Evolutionary conservation across 495 filamentous ascomycete genomes (phyloP).

Genomic region (Amphirosellinia nigrospora): DNA sequence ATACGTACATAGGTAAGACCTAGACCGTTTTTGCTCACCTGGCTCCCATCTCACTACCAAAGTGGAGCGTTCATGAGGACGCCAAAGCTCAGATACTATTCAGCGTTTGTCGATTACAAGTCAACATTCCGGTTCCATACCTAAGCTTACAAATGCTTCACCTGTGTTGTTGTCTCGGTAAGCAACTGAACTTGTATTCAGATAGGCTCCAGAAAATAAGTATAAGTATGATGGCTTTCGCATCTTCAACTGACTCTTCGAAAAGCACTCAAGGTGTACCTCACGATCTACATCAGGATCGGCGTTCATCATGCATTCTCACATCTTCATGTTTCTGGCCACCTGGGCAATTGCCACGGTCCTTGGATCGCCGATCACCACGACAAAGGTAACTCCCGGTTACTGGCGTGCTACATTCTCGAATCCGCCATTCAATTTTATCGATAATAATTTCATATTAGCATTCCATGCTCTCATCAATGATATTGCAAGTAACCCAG

Average conservation of each 20-base stretch:
- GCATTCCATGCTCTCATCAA: not conserved
- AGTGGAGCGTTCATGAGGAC: not conserved
- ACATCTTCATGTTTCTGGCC: not conserved
- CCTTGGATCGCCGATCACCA: not conserved
- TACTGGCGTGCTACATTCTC: slow-evolving; percentile 1
- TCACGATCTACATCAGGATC: not conserved
- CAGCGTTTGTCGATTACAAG: not conserved
- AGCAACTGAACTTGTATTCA: not conserved
- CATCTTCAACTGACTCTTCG: not conserved
- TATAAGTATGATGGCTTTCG: not conserved
- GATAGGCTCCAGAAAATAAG: not conserved
- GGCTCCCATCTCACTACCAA: not conserved
- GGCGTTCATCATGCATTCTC: not conserved
- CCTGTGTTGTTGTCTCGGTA: not conserved
- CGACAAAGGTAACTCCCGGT: not conserved
- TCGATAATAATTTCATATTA: not conserved
- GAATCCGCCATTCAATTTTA: not conserved
- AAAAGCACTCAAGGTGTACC: not conserved
- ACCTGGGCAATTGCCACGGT: not conserved
- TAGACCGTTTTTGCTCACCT: not conserved
- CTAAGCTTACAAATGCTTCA: slow-evolving; percentile 2
- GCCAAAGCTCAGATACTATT: not conserved
- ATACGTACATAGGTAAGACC: not conserved
- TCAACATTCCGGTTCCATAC: not conserved
- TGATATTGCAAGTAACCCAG: not conserved